Evolutionary conservation across 164 flowering plant species (phyloP).

Genomic region (Vitis cinerea): DNA sequence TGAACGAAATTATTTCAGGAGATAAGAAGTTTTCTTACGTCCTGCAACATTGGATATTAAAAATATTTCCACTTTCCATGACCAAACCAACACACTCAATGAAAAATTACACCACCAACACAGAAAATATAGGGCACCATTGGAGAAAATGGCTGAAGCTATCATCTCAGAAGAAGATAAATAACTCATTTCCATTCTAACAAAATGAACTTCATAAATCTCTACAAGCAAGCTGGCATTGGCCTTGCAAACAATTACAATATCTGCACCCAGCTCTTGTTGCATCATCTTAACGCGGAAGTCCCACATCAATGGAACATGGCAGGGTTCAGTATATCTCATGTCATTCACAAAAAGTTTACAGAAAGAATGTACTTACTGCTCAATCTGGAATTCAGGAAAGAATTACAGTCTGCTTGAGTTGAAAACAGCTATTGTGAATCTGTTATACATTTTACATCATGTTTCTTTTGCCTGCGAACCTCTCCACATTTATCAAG

Average conservation of each 20-base stretch:
- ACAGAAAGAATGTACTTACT: background rate
- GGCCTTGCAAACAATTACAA: background rate
- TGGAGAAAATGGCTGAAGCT: background rate
- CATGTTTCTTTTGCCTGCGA: background rate
- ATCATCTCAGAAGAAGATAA: background rate
- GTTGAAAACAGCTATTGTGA: no score
- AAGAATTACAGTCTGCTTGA: background rate
- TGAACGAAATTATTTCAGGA: no score
- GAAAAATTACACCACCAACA: background rate
- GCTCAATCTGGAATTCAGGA: background rate
- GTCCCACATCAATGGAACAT: background rate
- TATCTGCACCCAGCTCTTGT: no score
- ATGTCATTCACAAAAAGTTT: no score
- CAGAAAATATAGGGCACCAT: background rate
- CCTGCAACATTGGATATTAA: no score
- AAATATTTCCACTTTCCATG: no score
- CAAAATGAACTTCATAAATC: no score
- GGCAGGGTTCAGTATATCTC: background rate
- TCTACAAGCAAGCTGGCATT: background rate
- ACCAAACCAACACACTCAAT: background rate
- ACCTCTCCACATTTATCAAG: background rate
- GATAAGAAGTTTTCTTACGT: no score
- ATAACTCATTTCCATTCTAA: background rate
- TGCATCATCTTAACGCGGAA: background rate
- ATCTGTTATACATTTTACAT: no score